These are phyloP conservation scores for Lasiodiplodia sp. DNA, from an alignment of 2,329 filamentous ascomycete species.

Conservation along the genomic window DNA sequence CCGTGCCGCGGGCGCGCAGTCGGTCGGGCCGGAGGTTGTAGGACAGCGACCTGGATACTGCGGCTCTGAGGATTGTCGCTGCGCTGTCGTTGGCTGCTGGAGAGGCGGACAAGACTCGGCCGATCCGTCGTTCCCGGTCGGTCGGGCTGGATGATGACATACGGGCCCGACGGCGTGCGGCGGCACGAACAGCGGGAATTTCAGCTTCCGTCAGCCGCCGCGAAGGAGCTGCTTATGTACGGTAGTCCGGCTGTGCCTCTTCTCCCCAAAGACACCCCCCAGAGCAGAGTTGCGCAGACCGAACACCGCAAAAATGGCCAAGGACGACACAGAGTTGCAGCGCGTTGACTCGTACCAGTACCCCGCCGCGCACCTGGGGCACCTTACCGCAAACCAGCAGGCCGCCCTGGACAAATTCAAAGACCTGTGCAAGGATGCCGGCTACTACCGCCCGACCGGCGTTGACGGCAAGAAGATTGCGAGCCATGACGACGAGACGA, in stretches of 20 bases:
- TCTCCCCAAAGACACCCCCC: neutral
- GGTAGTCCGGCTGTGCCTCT: neutral
- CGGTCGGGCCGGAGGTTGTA: neutral
- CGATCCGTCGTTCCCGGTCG: constrained; percentile 13
- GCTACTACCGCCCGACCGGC: constrained; percentile 63
- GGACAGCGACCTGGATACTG: neutral
- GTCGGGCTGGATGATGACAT: constrained; percentile 21
- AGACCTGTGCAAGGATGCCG: constrained; percentile 67
- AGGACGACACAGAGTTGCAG: constrained; percentile 37
- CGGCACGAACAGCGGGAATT: constrained; percentile 16
- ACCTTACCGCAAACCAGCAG: constrained; percentile 74
- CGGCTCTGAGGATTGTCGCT: constrained; percentile 2
- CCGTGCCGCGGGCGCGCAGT: neutral
- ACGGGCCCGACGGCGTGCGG: constrained; percentile 13
- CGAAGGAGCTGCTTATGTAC: constrained; percentile 15
- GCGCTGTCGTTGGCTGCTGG: neutral
- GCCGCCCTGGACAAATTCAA: constrained; percentile 76
- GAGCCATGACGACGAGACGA: constrained; percentile 75
- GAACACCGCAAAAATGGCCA: constrained; percentile 13
- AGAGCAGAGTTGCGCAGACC: neutral
- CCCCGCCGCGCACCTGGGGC: constrained; percentile 80
- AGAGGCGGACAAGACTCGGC: constrained; percentile 12
- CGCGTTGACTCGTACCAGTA: constrained; percentile 60
- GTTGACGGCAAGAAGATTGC: constrained; percentile 44
- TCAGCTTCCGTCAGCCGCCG: constrained; percentile 25